phyloP scores from a whole-genome alignment of 352 stramenopile genomes.

The Plasmopara viticola region DNA sequence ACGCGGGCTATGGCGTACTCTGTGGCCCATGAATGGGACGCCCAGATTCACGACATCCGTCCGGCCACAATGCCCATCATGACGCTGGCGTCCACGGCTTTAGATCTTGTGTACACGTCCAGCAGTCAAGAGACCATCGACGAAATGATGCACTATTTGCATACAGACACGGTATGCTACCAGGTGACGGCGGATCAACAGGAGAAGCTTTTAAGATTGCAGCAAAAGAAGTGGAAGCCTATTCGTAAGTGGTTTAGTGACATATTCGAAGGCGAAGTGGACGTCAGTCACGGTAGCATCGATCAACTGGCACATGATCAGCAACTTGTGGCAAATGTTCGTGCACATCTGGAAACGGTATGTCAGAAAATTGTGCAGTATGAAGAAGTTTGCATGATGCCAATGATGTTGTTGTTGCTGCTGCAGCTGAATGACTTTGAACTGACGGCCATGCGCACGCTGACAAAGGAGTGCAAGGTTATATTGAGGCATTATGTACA shows the following conservation, averaged over 20 bases:
- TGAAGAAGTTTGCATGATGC: not conserved
- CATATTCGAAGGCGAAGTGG: conserved; percentile 65
- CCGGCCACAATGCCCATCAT: conserved; percentile 85
- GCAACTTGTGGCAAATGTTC: conserved; percentile 56
- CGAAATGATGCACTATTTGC: conserved; percentile 83
- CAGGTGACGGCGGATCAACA: conserved; percentile 74
- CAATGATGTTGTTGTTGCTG: conserved; percentile 2
- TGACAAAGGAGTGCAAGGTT: conserved; percentile 86
- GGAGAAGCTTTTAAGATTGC: conserved; percentile 69
- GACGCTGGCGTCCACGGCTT: conserved; percentile 73
- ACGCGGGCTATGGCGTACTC: conserved; percentile 61
- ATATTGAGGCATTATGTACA: not conserved
- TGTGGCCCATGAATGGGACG: conserved; percentile 82
- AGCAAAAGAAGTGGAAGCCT: conserved; percentile 83
- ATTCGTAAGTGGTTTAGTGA: conserved; percentile 81
- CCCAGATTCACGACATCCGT: conserved; percentile 65
- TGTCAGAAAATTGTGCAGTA: not conserved
- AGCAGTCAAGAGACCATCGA: conserved; percentile 52
- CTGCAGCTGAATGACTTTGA: conserved; percentile 65
- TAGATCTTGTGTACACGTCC: conserved; percentile 58
- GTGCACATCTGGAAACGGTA: conserved; percentile 54
- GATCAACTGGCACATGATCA: conserved; percentile 52
- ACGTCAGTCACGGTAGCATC: conserved; percentile 81
- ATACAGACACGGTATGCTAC: conserved; percentile 88
- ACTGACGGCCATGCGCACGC: conserved; percentile 59